Conservation (phyloP, 176 grass and related monocot species). For the Paspalum vaginatum region DNA sequence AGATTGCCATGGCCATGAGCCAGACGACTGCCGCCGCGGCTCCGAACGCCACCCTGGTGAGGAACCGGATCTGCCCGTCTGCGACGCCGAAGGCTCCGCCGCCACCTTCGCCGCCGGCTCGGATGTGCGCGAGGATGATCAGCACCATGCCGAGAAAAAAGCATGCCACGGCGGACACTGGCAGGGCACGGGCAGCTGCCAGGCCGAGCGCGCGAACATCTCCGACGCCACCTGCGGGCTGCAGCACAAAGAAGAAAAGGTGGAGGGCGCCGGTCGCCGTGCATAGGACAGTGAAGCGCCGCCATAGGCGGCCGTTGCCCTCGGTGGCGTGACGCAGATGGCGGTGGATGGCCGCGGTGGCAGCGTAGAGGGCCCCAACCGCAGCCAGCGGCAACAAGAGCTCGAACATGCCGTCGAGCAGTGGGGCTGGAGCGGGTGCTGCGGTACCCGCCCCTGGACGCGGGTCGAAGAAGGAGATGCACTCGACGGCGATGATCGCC, state of each 20-base stretch:
- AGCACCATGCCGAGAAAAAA: neutral
- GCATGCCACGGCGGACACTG: too few relatives aligned
- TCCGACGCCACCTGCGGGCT: neutral
- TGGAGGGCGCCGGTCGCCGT: neutral
- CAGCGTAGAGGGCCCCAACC: neutral
- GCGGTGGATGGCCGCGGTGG: neutral
- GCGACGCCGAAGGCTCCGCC: neutral
- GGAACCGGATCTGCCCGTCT: neutral
- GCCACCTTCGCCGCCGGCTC: neutral
- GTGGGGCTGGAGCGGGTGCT: neutral
- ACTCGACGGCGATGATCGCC: neutral
- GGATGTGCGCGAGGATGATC: neutral
- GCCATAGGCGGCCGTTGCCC: rapidly evolving
- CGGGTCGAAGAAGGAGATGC: neutral
- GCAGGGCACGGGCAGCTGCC: neutral
- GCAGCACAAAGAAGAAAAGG: neutral
- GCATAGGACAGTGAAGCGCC: neutral
- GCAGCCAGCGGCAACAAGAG: neutral
- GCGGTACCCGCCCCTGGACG: neutral
- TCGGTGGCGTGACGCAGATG: neutral
- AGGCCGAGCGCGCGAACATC: neutral
- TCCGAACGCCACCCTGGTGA: neutral
- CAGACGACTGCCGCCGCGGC: neutral
- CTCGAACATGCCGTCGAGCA: neutral
- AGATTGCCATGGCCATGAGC: neutral